Evolutionary conservation across 306 rosid genomes (phyloP).

Genomic region (Cucurbita moschata): DNA sequence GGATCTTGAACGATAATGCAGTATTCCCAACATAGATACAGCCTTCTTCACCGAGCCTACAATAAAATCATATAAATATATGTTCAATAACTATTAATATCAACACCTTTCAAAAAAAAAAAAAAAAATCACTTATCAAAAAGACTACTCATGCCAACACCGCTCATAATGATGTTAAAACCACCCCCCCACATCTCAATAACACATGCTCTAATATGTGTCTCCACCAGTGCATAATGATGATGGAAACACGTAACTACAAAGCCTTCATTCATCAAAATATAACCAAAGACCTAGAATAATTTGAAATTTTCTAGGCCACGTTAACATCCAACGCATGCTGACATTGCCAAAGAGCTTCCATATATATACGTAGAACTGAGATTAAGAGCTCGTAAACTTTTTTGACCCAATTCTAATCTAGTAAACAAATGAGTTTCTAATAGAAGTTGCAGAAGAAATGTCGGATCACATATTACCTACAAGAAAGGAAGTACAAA

Average conservation of each 20-base stretch:
- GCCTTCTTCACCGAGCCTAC: slow-evolving; percentile 68
- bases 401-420: not conserved
- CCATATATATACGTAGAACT: not conserved
- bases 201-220: not conserved
- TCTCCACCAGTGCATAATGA: not conserved
- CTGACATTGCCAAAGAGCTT: not conserved
- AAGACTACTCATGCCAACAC: not conserved
- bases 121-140: not conserved
- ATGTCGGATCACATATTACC: not conserved
- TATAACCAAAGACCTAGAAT: not conserved
- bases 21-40: slow-evolving; percentile 19
- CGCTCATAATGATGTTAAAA: not conserved
- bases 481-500: not conserved
- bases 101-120: not conserved
- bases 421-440: not conserved
- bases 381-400: not conserved
- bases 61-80: not conserved
- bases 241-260: not conserved
- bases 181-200: not conserved
- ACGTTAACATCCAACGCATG: not conserved
- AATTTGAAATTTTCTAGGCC: not conserved
- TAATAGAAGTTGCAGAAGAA: not conserved
- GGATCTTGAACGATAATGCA: slow-evolving; percentile 48
- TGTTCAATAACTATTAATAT: not conserved
- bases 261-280: not conserved